Percentiles rank a stretch among this genome's conserved stretches.
These are phyloP conservation scores for Trypanosoma caninum DNA, from an alignment of 208 protist genomes.

Conservation along the genomic window DNA sequence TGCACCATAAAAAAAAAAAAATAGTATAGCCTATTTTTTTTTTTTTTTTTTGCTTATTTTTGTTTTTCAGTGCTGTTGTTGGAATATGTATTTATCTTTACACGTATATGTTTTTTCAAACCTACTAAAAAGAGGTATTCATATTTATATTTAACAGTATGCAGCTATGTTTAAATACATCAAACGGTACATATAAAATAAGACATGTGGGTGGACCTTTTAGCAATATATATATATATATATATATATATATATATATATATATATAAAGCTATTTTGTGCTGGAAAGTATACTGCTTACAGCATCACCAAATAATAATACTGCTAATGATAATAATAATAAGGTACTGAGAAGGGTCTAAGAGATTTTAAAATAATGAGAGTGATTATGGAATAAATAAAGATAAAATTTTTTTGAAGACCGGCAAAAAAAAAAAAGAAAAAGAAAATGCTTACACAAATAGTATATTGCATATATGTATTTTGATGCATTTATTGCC, in stretches of 20 bases:
- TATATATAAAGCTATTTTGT: too few species aligned
- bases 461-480: background rate
- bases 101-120: background rate
- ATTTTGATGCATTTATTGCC: background rate
- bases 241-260: conserved; percentile 12
- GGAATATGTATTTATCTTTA: background rate
- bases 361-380: too few species aligned
- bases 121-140: background rate
- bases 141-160: background rate
- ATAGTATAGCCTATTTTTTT: background rate
- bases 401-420: background rate
- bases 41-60: background rate
- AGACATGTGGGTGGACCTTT: too few species aligned
- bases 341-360: too few species aligned
- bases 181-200: background rate
- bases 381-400: background rate
- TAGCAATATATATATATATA: too few species aligned
- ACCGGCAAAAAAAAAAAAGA: background rate
- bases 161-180: background rate
- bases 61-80: background rate
- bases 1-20: background rate
- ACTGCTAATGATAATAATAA: too few species aligned
- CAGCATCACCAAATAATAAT: too few species aligned
- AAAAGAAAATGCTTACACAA: background rate
- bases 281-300: too few species aligned